phyloP scores from a whole-genome alignment of 2,329 filamentous ascomycete genomes.

The Parafenestella ontariensis region DNA sequence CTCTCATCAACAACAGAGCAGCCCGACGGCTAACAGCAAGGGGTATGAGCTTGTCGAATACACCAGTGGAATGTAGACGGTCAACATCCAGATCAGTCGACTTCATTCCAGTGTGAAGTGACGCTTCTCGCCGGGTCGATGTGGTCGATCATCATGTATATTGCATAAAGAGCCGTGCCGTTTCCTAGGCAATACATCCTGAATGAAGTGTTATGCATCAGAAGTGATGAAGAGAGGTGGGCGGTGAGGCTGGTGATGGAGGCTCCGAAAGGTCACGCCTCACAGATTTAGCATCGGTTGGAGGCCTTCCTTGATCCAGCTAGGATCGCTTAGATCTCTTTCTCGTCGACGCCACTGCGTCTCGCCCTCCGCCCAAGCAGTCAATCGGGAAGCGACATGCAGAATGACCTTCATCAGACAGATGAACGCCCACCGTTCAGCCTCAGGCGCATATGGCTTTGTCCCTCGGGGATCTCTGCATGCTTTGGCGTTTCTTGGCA shows the following conservation, averaged over 20 bases:
- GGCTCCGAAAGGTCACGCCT: neutral
- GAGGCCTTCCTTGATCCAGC: neutral
- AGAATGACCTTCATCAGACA: neutral
- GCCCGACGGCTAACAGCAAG: neutral
- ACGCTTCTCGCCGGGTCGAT: neutral
- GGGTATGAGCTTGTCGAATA: neutral
- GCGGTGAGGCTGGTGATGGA: neutral
- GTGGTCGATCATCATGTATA: neutral
- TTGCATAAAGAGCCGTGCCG: slow-evolving; percentile 5
- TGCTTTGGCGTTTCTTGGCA: neutral
- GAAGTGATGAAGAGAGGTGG: neutral
- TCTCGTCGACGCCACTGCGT: neutral
- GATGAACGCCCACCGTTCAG: slow-evolving; percentile 4
- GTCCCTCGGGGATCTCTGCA: slow-evolving; percentile 8
- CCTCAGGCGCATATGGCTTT: slow-evolving; percentile 9
- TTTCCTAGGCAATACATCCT: slow-evolving; percentile 18
- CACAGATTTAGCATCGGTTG: neutral
- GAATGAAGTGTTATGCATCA: neutral
- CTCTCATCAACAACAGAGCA: neutral
- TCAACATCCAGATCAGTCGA: neutral
- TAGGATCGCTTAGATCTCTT: neutral
- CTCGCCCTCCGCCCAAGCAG: neutral
- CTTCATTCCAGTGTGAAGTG: slow-evolving; percentile 3
- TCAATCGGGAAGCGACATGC: neutral
- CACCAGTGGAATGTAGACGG: slow-evolving; percentile 3